Evolutionary conservation across 805 yeast species (phyloP).

Genomic region (Yamadazyma endophytica): DNA sequence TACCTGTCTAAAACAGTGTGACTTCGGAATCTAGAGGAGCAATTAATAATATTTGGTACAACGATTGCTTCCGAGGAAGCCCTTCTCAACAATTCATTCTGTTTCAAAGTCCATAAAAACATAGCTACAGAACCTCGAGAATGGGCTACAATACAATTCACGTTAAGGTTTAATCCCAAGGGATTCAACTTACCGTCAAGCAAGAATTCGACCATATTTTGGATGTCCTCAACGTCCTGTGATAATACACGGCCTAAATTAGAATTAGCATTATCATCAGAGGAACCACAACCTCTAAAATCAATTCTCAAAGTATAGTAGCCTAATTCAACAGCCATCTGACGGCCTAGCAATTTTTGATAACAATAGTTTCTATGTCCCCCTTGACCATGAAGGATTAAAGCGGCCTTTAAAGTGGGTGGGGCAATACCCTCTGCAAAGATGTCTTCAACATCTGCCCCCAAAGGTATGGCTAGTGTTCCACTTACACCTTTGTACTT

Average conservation of each 20-base stretch:
- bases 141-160: constrained; percentile 67
- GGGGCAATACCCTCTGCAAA: constrained; percentile 28
- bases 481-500: constrained; percentile 32
- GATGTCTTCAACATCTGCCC: constrained; percentile 20
- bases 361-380: constrained; percentile 82
- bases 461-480: constrained; percentile 36
- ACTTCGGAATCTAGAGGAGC: constrained; percentile 68
- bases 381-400: constrained; percentile 78
- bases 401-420: constrained; percentile 47
- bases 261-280: constrained; percentile 45
- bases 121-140: constrained; percentile 77
- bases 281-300: constrained; percentile 81
- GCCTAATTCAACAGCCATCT: constrained; percentile 56
- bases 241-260: constrained; percentile 51
- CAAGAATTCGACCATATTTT: constrained; percentile 29
- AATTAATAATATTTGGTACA: constrained; percentile 68
- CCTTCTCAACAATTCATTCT: constrained; percentile 29
- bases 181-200: constrained; percentile 26
- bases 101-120: constrained; percentile 63
- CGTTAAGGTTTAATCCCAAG: constrained; percentile 37
- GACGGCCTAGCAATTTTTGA: constrained; percentile 58
- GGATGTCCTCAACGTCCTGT: constrained; percentile 70
- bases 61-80: constrained; percentile 28
- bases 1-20: constrained; percentile 42
- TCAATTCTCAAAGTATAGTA: constrained; percentile 71